Evolutionary conservation across 2,329 filamentous ascomycete species (phyloP), one percentile per base, ranked within the genome.

Genomic region (Beauveria medogensis): DNA sequence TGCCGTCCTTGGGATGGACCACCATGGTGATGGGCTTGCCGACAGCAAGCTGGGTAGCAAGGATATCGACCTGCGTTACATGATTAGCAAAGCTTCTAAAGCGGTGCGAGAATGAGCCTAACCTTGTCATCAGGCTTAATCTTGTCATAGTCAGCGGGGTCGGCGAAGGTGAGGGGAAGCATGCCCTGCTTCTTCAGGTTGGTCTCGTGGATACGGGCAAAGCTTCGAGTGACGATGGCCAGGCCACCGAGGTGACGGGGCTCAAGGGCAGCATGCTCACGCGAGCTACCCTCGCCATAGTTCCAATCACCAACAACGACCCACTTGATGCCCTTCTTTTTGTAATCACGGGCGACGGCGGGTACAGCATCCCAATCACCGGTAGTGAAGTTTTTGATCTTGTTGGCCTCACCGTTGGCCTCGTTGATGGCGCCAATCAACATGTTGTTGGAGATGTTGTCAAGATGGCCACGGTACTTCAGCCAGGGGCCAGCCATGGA

Each of bases 131-230:
- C 88, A 67, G 92, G 90, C 74, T 89, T 86, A 77, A 99, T 92
- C 85, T 91, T 96, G 77, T 99, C 94, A 78, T 99, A 99, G 78
- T 99, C 94, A 74, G 89, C 93, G 61, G 93, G 93, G 74, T 97
- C 87, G 62, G 86, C 79, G 81, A 99, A 99, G 70, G 92, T 97
- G 67, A 99, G 85, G 71, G 94, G 94, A 80, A 99, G 90, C 93
- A 99, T 97, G 80, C 94, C 94, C 86, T 99, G 94, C 89, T 99
- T 99, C 91, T 99, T 99, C 82, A 99, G 80, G 86, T 99, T 99
- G 82, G 94, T 99, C 85, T 99, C 94, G 85, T 99, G 94, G 74
- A 99, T 99, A 89, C 94, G 94, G 72, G 94, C 94, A 75, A 99
- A 99, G 66, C 86, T 91, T 74, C 91, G 89, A 73, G 89, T 92